Evolutionary conservation across 306 rosid genomes (phyloP), one percentile per base, ranked within the genome.

Genomic region (Quillaja saponaria): DNA sequence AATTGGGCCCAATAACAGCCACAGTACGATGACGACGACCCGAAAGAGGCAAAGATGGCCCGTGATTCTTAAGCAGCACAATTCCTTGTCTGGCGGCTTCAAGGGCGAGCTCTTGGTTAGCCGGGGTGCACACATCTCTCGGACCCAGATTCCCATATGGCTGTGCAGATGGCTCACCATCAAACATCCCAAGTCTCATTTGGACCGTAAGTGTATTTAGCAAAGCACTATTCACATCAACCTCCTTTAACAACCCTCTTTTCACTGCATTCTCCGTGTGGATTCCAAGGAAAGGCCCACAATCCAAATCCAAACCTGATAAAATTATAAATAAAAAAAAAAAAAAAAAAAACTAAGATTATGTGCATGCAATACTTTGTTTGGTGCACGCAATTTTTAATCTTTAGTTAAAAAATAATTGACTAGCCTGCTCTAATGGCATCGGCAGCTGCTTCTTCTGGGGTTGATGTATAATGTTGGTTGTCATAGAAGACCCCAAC

Each of bases 181-280:
- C 97, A 63, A 91, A 86, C 95, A 91, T 88, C 2, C 96, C 97
- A 7, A 91, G 78, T 50, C 96, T 88, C 95, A 91, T 86, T 67
- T 91, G 97, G 69, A 91, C 88, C 0, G 80, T 69, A 0, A 88
- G 68, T 6, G 91, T 88, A 50, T 91, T 91, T 10, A 55, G 54
- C 61, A 91, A 64, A 10, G 97, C 97, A 14, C 35, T 70, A 21
- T 74, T 63, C 38, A 91, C 79, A 41, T 88, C 79, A 1, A 50
- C 64, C 71, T 86, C 85, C 0, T 45, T 82, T 38, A 91, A 34
- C 62, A 91, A 42, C 9, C 97, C 96, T n/a, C 69, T 80, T 38
- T 69, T 77, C 3, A 91, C 82, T 0, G 97, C 97, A 28, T 77
- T 76, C 33, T 82, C 84, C 0, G 96, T 77, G 65, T 91, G 96